phyloP scores from a whole-genome alignment of 2,329 filamentous ascomycete species.

The Rosellinia necatrix region DNA sequence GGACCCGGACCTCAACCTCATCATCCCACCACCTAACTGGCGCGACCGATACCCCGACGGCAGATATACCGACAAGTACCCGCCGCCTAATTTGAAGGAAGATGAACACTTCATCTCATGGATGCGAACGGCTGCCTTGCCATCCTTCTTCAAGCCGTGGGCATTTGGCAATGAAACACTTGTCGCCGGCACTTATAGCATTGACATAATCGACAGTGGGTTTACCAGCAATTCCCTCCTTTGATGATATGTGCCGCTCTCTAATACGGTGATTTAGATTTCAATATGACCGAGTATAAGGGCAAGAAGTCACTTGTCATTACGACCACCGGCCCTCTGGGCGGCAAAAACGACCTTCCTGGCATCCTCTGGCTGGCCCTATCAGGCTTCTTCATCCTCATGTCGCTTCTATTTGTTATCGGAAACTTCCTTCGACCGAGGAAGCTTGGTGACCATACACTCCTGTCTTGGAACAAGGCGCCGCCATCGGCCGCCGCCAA shows the following conservation, averaged over 20 bases:
- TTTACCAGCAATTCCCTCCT: slow-evolving; percentile 46
- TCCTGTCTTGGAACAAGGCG: slow-evolving; percentile 87
- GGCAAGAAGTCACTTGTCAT: slow-evolving; percentile 91
- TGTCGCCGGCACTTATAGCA: slow-evolving; percentile 71
- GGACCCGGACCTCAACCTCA: slow-evolving; percentile 55
- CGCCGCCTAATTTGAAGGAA: slow-evolving; percentile 72
- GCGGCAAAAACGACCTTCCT: slow-evolving; percentile 92
- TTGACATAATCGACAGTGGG: slow-evolving; percentile 81
- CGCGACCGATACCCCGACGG: slow-evolving; percentile 67
- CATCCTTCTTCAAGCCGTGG: slow-evolving; percentile 92
- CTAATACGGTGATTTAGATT: slow-evolving; percentile 59
- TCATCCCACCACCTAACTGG: slow-evolving; percentile 91
- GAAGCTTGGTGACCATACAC: slow-evolving; percentile 97
- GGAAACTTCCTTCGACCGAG: slow-evolving; percentile 92
- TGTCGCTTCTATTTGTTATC: slow-evolving; percentile 85
- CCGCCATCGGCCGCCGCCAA: slow-evolving; percentile 45
- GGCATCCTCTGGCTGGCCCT: slow-evolving; percentile 96
- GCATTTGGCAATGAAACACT: slow-evolving; percentile 76
- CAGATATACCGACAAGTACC: slow-evolving; percentile 68
- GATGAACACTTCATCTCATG: slow-evolving; percentile 94
- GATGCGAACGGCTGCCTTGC: slow-evolving; percentile 96
- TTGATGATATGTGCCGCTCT: slow-evolving; percentile 1
- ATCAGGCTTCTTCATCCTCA: slow-evolving; percentile 86
- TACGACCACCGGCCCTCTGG: slow-evolving; percentile 89
- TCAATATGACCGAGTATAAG: slow-evolving; percentile 76